Conservation (phyloP, 352 stramenopile genomes). For the Globisporangium spiculum region DNA sequence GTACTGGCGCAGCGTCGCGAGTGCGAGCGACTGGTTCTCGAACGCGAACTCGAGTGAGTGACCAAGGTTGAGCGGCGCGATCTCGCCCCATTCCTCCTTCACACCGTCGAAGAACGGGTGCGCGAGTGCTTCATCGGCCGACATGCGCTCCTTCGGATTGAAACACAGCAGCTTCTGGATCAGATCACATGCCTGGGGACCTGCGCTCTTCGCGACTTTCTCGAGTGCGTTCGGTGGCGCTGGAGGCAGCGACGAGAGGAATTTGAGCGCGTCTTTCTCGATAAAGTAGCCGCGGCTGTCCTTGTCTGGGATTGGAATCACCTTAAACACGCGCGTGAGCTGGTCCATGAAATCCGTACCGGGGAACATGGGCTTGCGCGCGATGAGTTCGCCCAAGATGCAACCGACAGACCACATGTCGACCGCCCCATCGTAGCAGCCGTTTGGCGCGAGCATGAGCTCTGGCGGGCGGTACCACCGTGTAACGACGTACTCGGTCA, state of each 20-base stretch:
- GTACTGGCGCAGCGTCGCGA: conserved; percentile 68
- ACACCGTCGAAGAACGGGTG: conserved; percentile 90
- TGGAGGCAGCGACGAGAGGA: conserved; percentile 66
- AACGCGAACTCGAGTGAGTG: conserved; percentile 86
- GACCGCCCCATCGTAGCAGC: conserved; percentile 85
- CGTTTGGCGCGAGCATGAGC: conserved; percentile 90
- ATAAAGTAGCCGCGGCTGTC: conserved; percentile 67
- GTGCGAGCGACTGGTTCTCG: conserved; percentile 67
- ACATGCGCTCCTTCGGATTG: conserved; percentile 89
- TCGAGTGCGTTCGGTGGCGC: conserved; percentile 56
- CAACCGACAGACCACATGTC: conserved; percentile 88
- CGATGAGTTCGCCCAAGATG: conserved; percentile 92
- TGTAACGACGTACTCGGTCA: conserved; percentile 91
- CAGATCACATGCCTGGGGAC: conserved; percentile 65
- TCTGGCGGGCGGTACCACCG: conserved; percentile 90
- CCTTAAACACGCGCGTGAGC: conserved; percentile 76
- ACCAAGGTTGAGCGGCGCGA: conserved; percentile 45
- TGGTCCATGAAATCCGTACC: conserved; percentile 86
- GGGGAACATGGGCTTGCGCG: conserved; percentile 74
- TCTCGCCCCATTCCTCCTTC: conserved; percentile 86
- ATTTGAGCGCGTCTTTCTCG: conserved; percentile 83
- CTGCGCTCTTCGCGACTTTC: conserved; percentile 42
- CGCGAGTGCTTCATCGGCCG: conserved; percentile 81
- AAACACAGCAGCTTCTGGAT: conserved; percentile 88
- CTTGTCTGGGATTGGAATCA: conserved; percentile 66